Base-by-base conservation (phyloP, 495 filamentous ascomycete species). In the Thermothielavioides terrestris region DNA sequence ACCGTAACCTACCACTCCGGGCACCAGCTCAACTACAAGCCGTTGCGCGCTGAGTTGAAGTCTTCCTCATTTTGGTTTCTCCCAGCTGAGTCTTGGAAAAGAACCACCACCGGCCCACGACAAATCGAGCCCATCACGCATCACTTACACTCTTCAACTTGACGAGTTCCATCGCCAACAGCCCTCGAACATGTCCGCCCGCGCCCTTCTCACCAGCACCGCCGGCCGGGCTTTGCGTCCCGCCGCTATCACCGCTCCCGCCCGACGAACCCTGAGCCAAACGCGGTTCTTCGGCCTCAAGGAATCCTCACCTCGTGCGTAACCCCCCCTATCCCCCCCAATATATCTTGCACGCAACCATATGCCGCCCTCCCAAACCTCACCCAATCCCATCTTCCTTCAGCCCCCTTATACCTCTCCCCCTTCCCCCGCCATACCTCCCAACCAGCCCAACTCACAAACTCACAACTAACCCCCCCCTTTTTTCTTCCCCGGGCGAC, bases 101-200 rank as follows among this genome's bases (percentile, higher is more conserved):
- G 4, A 43, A 9, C 38, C 35, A 28, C 31, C 6, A 26, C 21
- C n/a, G n/a, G n/a, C n/a, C n/a, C 21, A 17, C n/a, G 12, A 50
- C 18, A 23, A 30, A 30, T 25, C 18, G 40, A 21, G 14, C 20
- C 40, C n/a, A 4, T 3, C 15, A 45, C 10, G 15, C 12, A 17
- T 20, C 23, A 31, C 36, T 32, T 32, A 35, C 30, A 34, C 11
- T 26, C 5, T 22, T 10, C 27, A 28, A 28, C 27, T 28, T 28
- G 27, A 5, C 27, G 27, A 28, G 6, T 28, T 28, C 6, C 30
- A 39, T 6, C 34, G 39, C 4, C 42, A 32, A 34, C 36, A 40
- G 35, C 32, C n/a, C n/a, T n/a, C n/a, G n/a, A n/a, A n/a, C n/a
- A 53, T 53, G 50, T 42, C 45, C 10, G 34, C 43, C 27, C 50